A percentile compares a stretch with the other conserved stretches of the same genome.
Evolutionary conservation across 225 moss, liverwort and hornwort genomes (phyloP).

Genomic region (Rhytidiadelphus loreus): DNA sequence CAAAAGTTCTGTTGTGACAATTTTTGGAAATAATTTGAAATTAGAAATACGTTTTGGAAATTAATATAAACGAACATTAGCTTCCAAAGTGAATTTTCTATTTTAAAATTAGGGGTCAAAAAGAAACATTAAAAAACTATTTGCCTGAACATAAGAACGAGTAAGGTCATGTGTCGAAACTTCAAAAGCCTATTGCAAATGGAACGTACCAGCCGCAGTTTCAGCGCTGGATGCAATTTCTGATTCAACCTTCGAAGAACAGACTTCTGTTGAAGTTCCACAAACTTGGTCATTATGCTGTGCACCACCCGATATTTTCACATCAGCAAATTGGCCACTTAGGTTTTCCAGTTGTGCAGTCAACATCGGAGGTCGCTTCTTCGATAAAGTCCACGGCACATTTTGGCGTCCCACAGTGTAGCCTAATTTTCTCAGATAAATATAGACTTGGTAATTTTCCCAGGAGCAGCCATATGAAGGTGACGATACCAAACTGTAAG

Average conservation of each 20-base stretch:
- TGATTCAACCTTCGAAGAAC: background rate
- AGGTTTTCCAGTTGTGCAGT: background rate
- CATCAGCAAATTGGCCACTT: slow-evolving; percentile 5
- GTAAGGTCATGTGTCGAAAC: background rate
- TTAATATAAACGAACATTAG: too few relatives aligned
- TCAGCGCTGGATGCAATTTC: background rate
- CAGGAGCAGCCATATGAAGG: slow-evolving; percentile 58
- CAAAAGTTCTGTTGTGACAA: background rate
- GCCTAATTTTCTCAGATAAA: slow-evolving; percentile 59
- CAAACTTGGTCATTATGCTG: background rate
- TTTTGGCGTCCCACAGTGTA: slow-evolving; percentile 65
- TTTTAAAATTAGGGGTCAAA: background rate
- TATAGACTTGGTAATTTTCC: slow-evolving; percentile 70
- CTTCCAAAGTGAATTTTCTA: background rate
- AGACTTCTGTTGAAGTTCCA: background rate
- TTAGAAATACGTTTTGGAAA: background rate
- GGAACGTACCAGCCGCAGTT: background rate
- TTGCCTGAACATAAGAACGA: background rate
- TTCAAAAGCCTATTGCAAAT: background rate
- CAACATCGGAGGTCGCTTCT: background rate
- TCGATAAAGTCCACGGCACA: slow-evolving; percentile 37
- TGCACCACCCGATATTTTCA: background rate
- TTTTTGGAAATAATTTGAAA: background rate
- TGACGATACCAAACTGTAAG: slow-evolving; percentile 42
- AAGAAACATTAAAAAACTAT: background rate